These are phyloP conservation scores for Sporisorium exsertum DNA, from an alignment of 1,284 basidiomycete species.

Conservation along the genomic window DNA sequence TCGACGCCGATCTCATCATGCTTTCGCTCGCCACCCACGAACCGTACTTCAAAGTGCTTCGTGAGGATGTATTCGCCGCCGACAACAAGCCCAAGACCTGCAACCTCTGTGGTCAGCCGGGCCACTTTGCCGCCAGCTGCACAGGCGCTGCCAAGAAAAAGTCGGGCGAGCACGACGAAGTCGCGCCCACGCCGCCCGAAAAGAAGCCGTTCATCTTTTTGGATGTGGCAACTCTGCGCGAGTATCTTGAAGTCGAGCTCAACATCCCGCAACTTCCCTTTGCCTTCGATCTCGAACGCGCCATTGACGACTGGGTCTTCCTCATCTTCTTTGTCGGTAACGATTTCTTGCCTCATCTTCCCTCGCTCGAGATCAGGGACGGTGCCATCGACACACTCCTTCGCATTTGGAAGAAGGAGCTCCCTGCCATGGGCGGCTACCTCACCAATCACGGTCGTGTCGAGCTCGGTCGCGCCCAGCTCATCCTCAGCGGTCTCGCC, in stretches of 20 bases:
- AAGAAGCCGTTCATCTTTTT: constrained; percentile 99
- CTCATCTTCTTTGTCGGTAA: constrained; percentile 99
- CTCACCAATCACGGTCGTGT: constrained; percentile 92
- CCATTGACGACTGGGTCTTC: constrained; percentile 99
- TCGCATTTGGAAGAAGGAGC: constrained; percentile 92
- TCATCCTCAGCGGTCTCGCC: constrained; percentile 94
- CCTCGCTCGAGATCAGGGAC: constrained; percentile 97
- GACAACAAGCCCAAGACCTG: constrained; percentile 75
- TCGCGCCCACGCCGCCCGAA: constrained; percentile 71
- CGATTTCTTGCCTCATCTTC: constrained; percentile 98
- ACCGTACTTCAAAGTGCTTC: constrained; percentile 93
- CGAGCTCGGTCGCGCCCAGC: constrained; percentile 85
- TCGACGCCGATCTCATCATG: constrained; percentile 99
- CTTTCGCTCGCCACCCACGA: constrained; percentile 97
- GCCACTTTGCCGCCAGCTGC: constrained; percentile 94
- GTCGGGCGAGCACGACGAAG: constrained; percentile 72
- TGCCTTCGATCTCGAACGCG: constrained; percentile 93
- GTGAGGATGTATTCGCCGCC: constrained; percentile 96
- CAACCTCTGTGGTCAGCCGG: constrained; percentile 90
- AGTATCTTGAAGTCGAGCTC: constrained; percentile 96
- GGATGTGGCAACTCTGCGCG: constrained; percentile 92
- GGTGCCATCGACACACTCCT: constrained; percentile 97
- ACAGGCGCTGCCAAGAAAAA: constrained; percentile 70
- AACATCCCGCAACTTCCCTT: constrained; percentile 82
- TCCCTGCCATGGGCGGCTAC: constrained; percentile 96